Evolutionary conservation across 2,329 filamentous ascomycete genomes (phyloP).

Genomic region (Sordariomycetes sp.): DNA sequence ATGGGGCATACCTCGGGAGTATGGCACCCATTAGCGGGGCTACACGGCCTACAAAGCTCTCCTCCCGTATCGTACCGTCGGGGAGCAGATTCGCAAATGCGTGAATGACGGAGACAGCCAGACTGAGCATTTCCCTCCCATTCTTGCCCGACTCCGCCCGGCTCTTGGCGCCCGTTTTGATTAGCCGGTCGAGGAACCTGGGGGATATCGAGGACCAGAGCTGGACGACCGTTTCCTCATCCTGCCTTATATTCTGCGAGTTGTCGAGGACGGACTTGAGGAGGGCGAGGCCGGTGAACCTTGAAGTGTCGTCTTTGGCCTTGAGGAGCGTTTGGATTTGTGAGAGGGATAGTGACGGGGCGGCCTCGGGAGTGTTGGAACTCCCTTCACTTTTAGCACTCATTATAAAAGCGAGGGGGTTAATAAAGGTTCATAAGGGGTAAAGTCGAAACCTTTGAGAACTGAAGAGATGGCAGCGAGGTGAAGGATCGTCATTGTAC

Average conservation of each 20-base stretch:
- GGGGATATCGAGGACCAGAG: slow-evolving; percentile 51
- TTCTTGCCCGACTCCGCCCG: slow-evolving; percentile 24
- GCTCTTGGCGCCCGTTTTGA: slow-evolving; percentile 37
- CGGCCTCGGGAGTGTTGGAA: not conserved
- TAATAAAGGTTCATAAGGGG: not conserved
- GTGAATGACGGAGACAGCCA: slow-evolving; percentile 53
- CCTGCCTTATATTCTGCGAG: slow-evolving; percentile 36
- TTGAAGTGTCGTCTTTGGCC: slow-evolving; percentile 54
- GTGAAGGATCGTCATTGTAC: not conserved
- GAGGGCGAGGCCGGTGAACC: slow-evolving; percentile 57
- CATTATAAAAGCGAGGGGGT: not conserved
- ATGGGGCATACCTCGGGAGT: slow-evolving; percentile 34
- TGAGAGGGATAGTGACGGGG: slow-evolving; percentile 18
- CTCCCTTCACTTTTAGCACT: not conserved
- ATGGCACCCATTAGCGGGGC: slow-evolving; percentile 41
- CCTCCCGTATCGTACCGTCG: slow-evolving; percentile 27
- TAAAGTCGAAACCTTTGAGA: not conserved
- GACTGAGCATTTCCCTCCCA: slow-evolving; percentile 48
- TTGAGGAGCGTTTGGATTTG: slow-evolving; percentile 45
- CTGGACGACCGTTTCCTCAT: slow-evolving; percentile 30
- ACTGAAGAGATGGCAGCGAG: not conserved
- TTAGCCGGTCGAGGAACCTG: slow-evolving; percentile 53
- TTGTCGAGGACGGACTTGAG: slow-evolving; percentile 57
- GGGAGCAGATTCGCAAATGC: slow-evolving; percentile 50
- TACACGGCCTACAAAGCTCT: slow-evolving; percentile 40